These are phyloP conservation scores for Fusarium sp. DNA, from an alignment of 2,329 filamentous ascomycete species.

Conservation along the genomic window DNA sequence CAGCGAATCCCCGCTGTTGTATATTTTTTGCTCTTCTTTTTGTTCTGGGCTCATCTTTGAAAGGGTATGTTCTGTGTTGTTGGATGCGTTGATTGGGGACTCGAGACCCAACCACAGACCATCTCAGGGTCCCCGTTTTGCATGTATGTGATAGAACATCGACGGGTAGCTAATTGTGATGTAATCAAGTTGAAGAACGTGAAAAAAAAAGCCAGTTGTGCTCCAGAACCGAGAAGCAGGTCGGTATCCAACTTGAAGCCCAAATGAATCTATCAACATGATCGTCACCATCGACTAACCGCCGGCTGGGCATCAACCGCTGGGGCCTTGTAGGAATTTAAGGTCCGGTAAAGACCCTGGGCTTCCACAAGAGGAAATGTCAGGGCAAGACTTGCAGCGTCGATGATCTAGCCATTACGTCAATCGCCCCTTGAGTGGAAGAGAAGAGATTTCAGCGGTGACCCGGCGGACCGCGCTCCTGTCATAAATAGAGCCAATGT, in stretches of 20 bases:
- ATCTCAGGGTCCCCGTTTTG: neutral
- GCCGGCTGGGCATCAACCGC: neutral
- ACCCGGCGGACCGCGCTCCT: neutral
- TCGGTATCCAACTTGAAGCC: neutral
- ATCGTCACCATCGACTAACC: neutral
- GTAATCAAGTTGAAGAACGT: neutral
- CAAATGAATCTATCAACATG: neutral
- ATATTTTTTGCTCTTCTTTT: neutral
- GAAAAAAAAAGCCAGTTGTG: neutral
- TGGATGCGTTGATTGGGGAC: neutral
- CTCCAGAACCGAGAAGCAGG: neutral
- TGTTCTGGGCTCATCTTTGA: neutral
- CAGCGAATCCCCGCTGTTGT: constrained; percentile 5
- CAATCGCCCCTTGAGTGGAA: constrained; percentile 2
- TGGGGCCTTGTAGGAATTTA: constrained; percentile 15
- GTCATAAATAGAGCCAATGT: neutral
- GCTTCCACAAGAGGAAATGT: constrained; percentile 15
- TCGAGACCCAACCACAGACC: neutral
- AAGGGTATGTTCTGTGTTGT: neutral
- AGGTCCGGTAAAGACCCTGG: neutral
- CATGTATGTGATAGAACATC: neutral
- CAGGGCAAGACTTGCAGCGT: constrained; percentile 15
- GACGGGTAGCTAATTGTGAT: neutral
- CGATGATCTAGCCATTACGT: constrained; percentile 18
- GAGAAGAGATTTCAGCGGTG: neutral